Conservation (phyloP, 768 basidiomycete species). For the Rubroboletus pulcherrimus region DNA sequence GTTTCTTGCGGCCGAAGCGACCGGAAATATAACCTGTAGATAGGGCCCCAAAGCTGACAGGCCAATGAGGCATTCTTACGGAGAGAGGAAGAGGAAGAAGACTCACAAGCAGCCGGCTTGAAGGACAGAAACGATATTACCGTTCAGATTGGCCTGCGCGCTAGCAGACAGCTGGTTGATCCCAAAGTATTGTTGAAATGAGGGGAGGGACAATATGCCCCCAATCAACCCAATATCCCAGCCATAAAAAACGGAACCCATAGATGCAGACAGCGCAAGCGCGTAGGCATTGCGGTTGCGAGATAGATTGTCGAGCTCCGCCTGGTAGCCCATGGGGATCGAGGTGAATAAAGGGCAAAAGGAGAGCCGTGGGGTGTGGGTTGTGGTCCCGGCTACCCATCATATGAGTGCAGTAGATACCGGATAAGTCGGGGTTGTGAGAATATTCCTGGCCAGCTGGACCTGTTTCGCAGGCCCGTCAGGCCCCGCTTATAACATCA, state of each 20-base stretch:
- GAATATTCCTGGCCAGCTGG: background rate
- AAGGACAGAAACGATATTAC: conserved; percentile 50
- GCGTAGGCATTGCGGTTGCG: conserved; percentile 44
- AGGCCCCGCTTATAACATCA: background rate
- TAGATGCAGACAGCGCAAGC: conserved; percentile 41
- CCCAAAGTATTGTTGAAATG: conserved; percentile 49
- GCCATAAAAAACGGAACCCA: conserved; percentile 49
- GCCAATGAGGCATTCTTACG: background rate
- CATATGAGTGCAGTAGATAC: background rate
- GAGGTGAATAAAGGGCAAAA: background rate
- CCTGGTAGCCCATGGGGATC: conserved; percentile 25
- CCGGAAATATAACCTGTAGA: conserved; percentile 38
- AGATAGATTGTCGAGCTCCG: conserved; percentile 21
- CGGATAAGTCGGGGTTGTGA: background rate
- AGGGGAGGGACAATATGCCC: conserved; percentile 42
- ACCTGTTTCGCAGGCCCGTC: background rate
- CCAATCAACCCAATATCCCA: conserved; percentile 52
- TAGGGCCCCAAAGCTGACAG: conserved; percentile 40
- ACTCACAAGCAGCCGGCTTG: conserved; percentile 49
- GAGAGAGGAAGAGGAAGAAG: background rate
- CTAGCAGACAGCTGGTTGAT: conserved; percentile 35
- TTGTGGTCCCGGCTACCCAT: background rate
- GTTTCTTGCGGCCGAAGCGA: conserved; percentile 45
- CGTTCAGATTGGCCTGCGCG: conserved; percentile 41
- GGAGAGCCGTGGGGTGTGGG: background rate